Conservation (phyloP, 2,329 filamentous ascomycete species). For the Diaporthe ilicicola region DNA sequence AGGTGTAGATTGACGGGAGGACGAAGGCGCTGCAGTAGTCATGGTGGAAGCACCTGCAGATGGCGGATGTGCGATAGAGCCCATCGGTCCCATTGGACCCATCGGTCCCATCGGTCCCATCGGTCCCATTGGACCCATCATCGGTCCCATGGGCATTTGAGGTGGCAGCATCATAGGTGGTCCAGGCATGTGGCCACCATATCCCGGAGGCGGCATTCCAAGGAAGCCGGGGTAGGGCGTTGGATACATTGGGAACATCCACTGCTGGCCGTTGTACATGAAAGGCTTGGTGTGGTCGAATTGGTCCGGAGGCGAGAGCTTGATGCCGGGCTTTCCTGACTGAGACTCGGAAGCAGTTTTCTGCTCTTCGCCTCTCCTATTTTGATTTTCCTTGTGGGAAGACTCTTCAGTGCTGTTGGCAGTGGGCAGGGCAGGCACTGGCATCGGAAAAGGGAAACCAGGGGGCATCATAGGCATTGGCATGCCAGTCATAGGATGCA, state of each 20-base stretch:
- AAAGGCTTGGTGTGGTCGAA: slow-evolving; percentile 57
- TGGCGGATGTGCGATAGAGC: background rate
- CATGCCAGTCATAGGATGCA: slow-evolving; percentile 47
- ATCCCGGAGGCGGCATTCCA: slow-evolving; percentile 31
- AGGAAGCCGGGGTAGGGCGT: slow-evolving; percentile 35
- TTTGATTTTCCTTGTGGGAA: slow-evolving; percentile 37
- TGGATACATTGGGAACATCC: slow-evolving; percentile 47
- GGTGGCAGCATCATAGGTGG: slow-evolving; percentile 39
- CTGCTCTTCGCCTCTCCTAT: slow-evolving; percentile 42
- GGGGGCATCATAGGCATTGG: slow-evolving; percentile 50
- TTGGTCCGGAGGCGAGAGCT: slow-evolving; percentile 52
- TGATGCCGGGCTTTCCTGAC: slow-evolving; percentile 44
- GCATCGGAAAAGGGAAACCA: slow-evolving; percentile 36
- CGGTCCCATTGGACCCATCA: slow-evolving; percentile 30
- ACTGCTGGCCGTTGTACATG: slow-evolving; percentile 55
- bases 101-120: background rate
- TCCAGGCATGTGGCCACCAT: slow-evolving; percentile 31
- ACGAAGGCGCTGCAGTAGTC: slow-evolving; percentile 27
- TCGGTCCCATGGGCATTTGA: slow-evolving; percentile 35
- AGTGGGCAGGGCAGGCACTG: slow-evolving; percentile 30
- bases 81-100: background rate
- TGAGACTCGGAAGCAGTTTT: slow-evolving; percentile 16
- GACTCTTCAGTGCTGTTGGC: slow-evolving; percentile 13
- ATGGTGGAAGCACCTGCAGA: slow-evolving; percentile 10
- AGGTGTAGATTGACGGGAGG: slow-evolving; percentile 33